These are phyloP conservation scores for Daldinia sp. DNA, from an alignment of 2,329 filamentous ascomycete species.

Conservation along the genomic window DNA sequence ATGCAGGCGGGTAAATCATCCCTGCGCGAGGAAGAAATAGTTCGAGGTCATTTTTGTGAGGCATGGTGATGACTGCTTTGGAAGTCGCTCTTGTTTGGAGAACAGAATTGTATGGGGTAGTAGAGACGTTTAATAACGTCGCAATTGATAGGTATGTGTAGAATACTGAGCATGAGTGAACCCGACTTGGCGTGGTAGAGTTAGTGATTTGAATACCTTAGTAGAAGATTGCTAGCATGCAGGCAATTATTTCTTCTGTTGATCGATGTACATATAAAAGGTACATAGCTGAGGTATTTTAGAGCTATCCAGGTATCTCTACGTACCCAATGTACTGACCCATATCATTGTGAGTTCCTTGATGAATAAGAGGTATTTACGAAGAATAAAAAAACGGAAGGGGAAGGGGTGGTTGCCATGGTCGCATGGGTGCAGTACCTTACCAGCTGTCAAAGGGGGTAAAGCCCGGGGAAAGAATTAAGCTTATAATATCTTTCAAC, in stretches of 20 bases:
- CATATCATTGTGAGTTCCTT: too few species aligned
- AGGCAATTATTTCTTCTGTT: too few species aligned
- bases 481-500: slow-evolving; percentile 6
- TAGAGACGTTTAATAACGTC: neutral
- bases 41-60: neutral
- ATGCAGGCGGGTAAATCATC: neutral
- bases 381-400: neutral
- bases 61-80: neutral
- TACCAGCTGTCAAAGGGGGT: neutral
- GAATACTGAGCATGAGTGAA: neutral
- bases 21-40: neutral
- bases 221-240: too few species aligned
- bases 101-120: neutral
- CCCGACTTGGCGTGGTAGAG: too few species aligned
- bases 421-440: too few species aligned
- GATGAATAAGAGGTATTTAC: too few species aligned
- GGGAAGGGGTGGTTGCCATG: too few species aligned
- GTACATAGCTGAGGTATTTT: neutral
- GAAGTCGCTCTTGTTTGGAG: too few species aligned
- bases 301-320: too few species aligned
- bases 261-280: neutral
- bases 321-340: too few species aligned
- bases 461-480: neutral
- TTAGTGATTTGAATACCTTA: neutral
- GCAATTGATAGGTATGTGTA: neutral